A percentile compares a stretch with the other conserved stretches of the same genome.
phyloP scores from a whole-genome alignment of 148 eudicot genomes.

The Oxyria digyna region DNA sequence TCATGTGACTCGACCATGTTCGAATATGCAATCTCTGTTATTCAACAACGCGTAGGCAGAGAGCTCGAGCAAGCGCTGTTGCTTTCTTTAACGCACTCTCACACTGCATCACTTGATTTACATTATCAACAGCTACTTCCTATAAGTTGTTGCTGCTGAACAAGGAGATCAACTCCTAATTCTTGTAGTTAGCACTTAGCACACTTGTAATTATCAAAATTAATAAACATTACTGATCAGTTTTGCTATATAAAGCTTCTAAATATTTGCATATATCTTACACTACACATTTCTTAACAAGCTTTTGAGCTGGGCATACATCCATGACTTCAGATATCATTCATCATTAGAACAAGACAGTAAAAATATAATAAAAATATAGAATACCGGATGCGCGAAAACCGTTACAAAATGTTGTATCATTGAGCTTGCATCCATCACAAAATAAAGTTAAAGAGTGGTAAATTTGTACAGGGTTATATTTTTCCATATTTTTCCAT shows the following conservation, averaged over 20 bases:
- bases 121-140: background rate
- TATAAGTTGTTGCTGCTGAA: background rate
- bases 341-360: background rate
- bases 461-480: no score
- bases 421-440: no score
- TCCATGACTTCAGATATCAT: background rate
- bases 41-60: background rate
- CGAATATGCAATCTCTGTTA: no score
- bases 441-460: no score
- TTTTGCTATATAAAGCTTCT: no score
- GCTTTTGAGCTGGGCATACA: background rate
- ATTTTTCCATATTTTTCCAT: no score
- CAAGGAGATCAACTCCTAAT: background rate
- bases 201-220: background rate
- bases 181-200: background rate
- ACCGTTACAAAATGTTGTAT: no score
- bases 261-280: no score
- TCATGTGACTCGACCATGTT: slow-evolving; percentile 1
- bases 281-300: background rate
- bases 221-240: background rate
- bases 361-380: no score
- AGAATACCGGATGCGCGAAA: no score
- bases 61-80: slow-evolving; percentile 25
- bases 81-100: slow-evolving; percentile 11
- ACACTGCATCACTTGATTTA: background rate